A percentile compares a stretch with the other conserved stretches of the same genome.
phyloP scores from a whole-genome alignment of 345 rosid genomes.

The Eucalyptus albens region DNA sequence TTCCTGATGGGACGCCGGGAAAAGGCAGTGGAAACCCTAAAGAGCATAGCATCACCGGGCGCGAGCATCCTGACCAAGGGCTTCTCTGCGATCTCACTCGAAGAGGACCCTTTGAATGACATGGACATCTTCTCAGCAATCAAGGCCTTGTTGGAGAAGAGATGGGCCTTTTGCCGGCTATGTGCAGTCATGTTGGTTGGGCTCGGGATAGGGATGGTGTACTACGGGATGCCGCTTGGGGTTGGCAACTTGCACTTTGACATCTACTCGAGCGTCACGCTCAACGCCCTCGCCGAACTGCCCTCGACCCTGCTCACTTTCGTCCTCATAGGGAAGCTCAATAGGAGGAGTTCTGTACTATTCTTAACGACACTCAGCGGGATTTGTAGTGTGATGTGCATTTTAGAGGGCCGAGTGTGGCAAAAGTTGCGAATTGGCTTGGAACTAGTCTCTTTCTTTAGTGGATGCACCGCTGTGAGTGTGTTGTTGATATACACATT shows the following conservation, averaged over 20 bases:
- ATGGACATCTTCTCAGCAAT: conserved; percentile 28
- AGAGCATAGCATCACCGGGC: conserved; percentile 18
- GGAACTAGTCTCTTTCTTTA: conserved; percentile 45
- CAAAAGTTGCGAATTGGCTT: conserved; percentile 25
- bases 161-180: conserved; percentile 52
- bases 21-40: conserved; percentile 37
- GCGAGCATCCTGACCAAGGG: background rate
- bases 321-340: conserved; percentile 25
- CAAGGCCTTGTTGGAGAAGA: conserved; percentile 21
- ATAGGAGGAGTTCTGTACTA: conserved; percentile 23
- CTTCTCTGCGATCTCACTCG: conserved; percentile 9
- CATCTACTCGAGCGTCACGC: conserved; percentile 42
- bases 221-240: conserved; percentile 73
- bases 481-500: conserved; percentile 27
- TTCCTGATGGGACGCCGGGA: conserved; percentile 33
- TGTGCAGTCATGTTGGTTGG: conserved; percentile 22
- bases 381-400: conserved; percentile 23
- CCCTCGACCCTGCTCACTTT: conserved; percentile 39
- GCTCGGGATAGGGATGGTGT: conserved; percentile 55
- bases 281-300: conserved; percentile 59
- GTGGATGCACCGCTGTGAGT: conserved; percentile 36
- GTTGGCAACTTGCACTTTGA: conserved; percentile 38
- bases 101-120: conserved; percentile 14
- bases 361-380: conserved; percentile 33
- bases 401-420: conserved; percentile 5